Percentiles rank a stretch among this genome's conserved stretches.
These are phyloP conservation scores for Sanghuangporus weigelae DNA, from an alignment of 1,284 basidiomycete species.

Conservation along the genomic window DNA sequence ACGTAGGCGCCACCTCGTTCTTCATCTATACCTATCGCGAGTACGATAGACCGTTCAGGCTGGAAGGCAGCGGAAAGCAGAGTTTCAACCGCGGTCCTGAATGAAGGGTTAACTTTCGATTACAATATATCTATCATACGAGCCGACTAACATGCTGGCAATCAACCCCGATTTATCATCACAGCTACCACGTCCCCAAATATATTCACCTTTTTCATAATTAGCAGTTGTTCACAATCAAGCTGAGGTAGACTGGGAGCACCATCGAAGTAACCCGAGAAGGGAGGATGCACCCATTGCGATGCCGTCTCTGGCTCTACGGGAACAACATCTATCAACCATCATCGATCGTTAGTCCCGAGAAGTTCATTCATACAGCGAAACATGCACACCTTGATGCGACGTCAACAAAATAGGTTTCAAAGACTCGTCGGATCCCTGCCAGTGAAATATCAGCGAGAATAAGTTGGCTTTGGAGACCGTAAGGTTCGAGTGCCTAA, in stretches of 20 bases:
- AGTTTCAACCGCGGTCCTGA: conserved; percentile 47
- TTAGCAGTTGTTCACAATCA: not conserved
- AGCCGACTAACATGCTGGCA: conserved; percentile 41
- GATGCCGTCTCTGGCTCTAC: conserved; percentile 34
- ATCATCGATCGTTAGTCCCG: not conserved
- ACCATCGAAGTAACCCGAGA: conserved; percentile 39
- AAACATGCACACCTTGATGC: conserved; percentile 50
- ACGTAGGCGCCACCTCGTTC: conserved; percentile 51
- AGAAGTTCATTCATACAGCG: not conserved
- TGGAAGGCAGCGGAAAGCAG: conserved; percentile 47
- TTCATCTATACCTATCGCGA: conserved; percentile 71
- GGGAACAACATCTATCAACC: conserved; percentile 35
- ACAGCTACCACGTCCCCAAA: conserved; percentile 60
- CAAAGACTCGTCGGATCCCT: conserved; percentile 51
- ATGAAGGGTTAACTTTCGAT: not conserved
- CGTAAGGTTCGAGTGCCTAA: not conserved
- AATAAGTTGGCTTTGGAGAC: conserved; percentile 41
- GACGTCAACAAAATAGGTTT: conserved; percentile 67
- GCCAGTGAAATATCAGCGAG: conserved; percentile 65
- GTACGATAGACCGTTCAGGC: conserved; percentile 49
- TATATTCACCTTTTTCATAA: conserved; percentile 33
- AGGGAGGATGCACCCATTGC: conserved; percentile 41
- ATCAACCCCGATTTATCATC: conserved; percentile 64
- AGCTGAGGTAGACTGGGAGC: not conserved
- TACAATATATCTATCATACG: not conserved